phyloP scores from a whole-genome alignment of 805 yeast species.

The Ogataea methylovora region DNA sequence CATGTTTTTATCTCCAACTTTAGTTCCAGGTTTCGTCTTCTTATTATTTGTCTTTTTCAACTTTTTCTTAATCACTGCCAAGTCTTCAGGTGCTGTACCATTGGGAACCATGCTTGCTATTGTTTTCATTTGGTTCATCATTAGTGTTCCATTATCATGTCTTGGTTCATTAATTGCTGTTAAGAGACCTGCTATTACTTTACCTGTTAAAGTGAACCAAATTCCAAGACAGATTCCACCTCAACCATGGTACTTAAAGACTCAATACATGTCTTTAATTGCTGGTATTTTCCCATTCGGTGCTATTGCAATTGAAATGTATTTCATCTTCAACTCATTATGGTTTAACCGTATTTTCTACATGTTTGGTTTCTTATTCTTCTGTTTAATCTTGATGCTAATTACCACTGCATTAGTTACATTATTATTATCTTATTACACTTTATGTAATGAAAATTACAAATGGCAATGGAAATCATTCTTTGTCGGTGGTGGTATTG shows the following conservation, averaged over 20 bases:
- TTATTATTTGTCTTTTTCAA: constrained; percentile 60
- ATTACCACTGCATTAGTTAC: constrained; percentile 78
- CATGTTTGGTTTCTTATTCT: constrained; percentile 95
- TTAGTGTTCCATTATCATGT: constrained; percentile 79
- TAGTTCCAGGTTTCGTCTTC: constrained; percentile 80
- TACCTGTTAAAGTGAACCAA: constrained; percentile 87
- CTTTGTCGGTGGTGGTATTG: constrained; percentile 83
- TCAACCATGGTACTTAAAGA: constrained; percentile 77
- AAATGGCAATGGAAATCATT: constrained; percentile 97
- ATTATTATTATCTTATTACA: constrained; percentile 71
- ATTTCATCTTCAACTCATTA: constrained; percentile 80
- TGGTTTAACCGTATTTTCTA: constrained; percentile 93
- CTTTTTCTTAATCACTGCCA: constrained; percentile 67
- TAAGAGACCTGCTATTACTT: constrained; percentile 34
- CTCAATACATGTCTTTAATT: constrained; percentile 57
- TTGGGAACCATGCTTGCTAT: constrained; percentile 81
- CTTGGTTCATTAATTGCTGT: constrained; percentile 78
- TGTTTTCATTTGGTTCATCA: constrained; percentile 73
- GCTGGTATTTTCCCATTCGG: constrained; percentile 95
- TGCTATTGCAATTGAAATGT: constrained; percentile 89
- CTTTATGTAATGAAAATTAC: constrained; percentile 85
- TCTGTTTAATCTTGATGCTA: constrained; percentile 79
- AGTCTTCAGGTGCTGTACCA: constrained; percentile 94
- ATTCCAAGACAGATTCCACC: constrained; percentile 94
- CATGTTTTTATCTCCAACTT: constrained; percentile 69